Evolutionary conservation across 1,139 yeast genomes (phyloP).

Genomic region (Debaryomycetaceae sp.): DNA sequence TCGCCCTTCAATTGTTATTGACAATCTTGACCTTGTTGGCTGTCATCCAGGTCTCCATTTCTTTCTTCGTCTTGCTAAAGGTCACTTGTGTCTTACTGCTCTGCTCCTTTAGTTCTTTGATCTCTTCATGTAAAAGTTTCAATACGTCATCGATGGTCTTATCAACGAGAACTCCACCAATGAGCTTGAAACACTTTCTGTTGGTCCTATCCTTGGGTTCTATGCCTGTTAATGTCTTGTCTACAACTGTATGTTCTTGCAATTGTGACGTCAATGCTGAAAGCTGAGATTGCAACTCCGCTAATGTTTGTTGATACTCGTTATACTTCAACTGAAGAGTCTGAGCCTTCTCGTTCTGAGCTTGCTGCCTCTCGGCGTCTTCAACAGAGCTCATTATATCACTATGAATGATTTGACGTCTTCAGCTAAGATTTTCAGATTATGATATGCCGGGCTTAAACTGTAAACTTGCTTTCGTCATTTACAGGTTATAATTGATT

Average conservation of each 20-base stretch:
- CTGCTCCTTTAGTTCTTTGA: constrained; percentile 40
- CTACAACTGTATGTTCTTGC: constrained; percentile 42
- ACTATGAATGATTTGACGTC: neutral
- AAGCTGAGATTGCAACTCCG: constrained; percentile 55
- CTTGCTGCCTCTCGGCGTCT: constrained; percentile 11
- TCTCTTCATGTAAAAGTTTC: constrained; percentile 64
- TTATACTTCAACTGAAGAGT: constrained; percentile 60
- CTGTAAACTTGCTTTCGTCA: neutral
- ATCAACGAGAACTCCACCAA: constrained; percentile 89
- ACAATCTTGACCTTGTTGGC: constrained; percentile 65
- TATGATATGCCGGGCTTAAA: neutral
- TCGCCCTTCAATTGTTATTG: constrained; percentile 17
- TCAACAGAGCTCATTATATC: constrained; percentile 7
- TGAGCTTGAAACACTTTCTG: constrained; percentile 87
- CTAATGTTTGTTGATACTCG: constrained; percentile 56
- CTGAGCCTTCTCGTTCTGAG: constrained; percentile 43
- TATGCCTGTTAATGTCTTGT: constrained; percentile 25
- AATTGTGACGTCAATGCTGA: constrained; percentile 44
- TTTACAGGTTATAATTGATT: neutral
- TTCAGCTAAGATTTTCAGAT: neutral
- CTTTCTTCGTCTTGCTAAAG: constrained; percentile 44
- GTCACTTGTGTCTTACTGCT: constrained; percentile 44
- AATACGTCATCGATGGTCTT: constrained; percentile 74
- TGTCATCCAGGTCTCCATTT: constrained; percentile 66
- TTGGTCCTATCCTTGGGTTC: constrained; percentile 40